Evolutionary conservation across 1,139 yeast genomes (phyloP), one percentile per base, ranked within the genome.

Genomic region (Arxiozyma heterogenica): DNA sequence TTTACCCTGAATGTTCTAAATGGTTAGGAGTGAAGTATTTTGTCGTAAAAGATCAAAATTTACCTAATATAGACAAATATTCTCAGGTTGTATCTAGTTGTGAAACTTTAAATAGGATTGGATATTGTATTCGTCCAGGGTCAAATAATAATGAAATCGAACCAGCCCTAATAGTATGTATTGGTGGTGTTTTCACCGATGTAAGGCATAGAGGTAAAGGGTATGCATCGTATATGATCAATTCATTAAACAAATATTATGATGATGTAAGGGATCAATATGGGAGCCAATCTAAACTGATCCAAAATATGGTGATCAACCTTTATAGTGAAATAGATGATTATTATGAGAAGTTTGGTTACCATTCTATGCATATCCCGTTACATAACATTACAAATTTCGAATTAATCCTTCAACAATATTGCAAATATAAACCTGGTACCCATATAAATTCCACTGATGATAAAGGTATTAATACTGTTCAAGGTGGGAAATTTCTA

Each of bases 261-360:
- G 82, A 79, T 58, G 69, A 73, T 53, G 60, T 78, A 47, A 58
- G 64, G 22, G 55, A 55, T 20, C 52, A 53, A 20, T 39, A 44
- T 25, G 43, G 42, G 1, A 25, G 30, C 7, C 39, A 46, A 11
- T 52, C 65, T 23, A 52, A 59, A 7, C 58, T 67, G 45, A 52
- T 66, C 46, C 57, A 57, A 43, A 73, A 76, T 54, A 77, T 79
- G 20, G 75, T 77, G 53, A 69, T 76, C 17, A 79, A 76, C 55
- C 73, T 85, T 56, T 86, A 85, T 73, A 83, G 90, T 41, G 94
- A 85, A 63, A 77, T 86, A 44, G 91, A 89, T 6, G 82, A 81
- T 54, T 85, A 79, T 66, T 85, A 86, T 65, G 67, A 73, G 41
- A 72, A 74, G 54, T 75, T 77, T 61, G 94, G 88, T 1, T 86